phyloP scores from a whole-genome alignment of 129 eudicot genomes.

The Saposhnikovia divaricata region DNA sequence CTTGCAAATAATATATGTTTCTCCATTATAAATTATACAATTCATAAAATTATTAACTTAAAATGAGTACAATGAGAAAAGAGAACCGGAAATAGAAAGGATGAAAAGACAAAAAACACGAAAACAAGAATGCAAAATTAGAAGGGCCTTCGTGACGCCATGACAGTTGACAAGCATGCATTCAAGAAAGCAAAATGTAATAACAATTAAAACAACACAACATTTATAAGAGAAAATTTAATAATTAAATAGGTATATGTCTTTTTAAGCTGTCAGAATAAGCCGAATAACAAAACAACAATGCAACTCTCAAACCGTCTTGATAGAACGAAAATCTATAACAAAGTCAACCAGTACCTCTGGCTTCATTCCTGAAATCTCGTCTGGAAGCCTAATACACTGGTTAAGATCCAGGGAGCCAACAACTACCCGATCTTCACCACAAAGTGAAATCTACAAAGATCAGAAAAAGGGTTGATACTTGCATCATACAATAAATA shows the following conservation, averaged over 20 bases:
- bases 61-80: not conserved
- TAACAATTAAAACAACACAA: not conserved
- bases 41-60: not conserved
- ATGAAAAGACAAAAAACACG: not conserved
- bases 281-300: not conserved
- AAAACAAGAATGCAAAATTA: not conserved
- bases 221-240: not conserved
- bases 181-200: not conserved
- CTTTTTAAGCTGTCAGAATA: not conserved
- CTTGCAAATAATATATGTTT: not conserved
- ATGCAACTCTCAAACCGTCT: not conserved
- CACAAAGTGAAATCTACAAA: conserved; percentile 51
- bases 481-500: not conserved
- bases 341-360: conserved; percentile 31
- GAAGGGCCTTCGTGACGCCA: not conserved
- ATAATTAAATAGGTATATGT: too few relatives aligned
- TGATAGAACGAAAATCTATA: not conserved
- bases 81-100: not conserved
- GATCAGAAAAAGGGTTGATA: not conserved
- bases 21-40: not conserved
- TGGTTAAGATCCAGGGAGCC: conserved; percentile 78
- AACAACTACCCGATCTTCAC: conserved; percentile 67
- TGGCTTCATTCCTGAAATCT: conserved; percentile 75
- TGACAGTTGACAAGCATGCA: not conserved
- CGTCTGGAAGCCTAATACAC: conserved; percentile 85